phyloP scores from a whole-genome alignment of 2,329 filamentous ascomycete genomes.

The Emericellopsis cladophorae region DNA sequence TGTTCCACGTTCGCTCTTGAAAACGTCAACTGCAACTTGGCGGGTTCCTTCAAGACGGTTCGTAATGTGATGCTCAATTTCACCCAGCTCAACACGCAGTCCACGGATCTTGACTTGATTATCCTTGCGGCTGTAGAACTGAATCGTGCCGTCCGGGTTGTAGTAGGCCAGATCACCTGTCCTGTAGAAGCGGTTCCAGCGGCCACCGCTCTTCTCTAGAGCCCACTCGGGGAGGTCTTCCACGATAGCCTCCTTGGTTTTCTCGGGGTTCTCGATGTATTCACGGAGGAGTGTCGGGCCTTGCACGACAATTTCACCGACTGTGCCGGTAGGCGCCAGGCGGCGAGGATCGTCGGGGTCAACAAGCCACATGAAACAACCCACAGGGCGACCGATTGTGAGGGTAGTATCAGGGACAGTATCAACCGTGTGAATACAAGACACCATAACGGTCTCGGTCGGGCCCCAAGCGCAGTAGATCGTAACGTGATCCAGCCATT shows the following conservation, averaged over 20 bases:
- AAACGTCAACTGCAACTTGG: conserved; percentile 1
- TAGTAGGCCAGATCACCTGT: conserved; percentile 4
- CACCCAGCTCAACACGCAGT: conserved; percentile 32
- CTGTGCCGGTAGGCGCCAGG: conserved; percentile 9
- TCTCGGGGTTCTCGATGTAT: conserved; percentile 29
- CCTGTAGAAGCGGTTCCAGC: conserved; percentile 2
- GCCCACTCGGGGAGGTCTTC: not conserved
- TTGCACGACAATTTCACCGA: conserved; percentile 20
- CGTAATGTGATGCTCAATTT: conserved; percentile 5
- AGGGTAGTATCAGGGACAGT: not conserved
- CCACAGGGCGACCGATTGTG: conserved; percentile 1
- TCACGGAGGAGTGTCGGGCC: conserved; percentile 32
- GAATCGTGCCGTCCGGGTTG: conserved; percentile 19
- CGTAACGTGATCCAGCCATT: conserved; percentile 3
- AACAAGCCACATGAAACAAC: conserved; percentile 1
- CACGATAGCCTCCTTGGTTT: conserved; percentile 20
- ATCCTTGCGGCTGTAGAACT: conserved; percentile 36
- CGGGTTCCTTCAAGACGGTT: not conserved
- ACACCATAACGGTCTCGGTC: conserved; percentile 1
- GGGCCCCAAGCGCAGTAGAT: conserved; percentile 5
- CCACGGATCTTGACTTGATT: conserved; percentile 43
- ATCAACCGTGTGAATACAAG: conserved; percentile 2
- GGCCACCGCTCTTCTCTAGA: not conserved
- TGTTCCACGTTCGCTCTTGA: conserved; percentile 1
- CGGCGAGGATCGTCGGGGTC: not conserved